These are phyloP conservation scores for Fusarium musae DNA, from an alignment of 2,329 filamentous ascomycete genomes.

Conservation along the genomic window DNA sequence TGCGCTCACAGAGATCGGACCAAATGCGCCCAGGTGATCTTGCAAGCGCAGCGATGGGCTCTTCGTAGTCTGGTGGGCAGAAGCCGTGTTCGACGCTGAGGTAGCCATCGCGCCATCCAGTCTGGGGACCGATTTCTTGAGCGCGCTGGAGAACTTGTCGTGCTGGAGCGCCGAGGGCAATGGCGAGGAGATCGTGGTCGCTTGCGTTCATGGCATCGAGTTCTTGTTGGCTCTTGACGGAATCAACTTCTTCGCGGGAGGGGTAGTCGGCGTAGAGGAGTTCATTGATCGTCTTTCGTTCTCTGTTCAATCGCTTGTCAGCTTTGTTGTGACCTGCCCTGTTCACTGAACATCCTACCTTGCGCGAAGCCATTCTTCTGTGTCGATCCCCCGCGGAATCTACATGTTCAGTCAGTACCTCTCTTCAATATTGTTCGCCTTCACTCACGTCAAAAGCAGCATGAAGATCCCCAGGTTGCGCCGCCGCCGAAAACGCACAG, in stretches of 20 bases:
- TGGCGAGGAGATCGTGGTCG: slow-evolving; percentile 61
- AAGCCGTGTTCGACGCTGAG: slow-evolving; percentile 60
- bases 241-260: slow-evolving; percentile 52
- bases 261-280: slow-evolving; percentile 59
- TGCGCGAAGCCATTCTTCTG: slow-evolving; percentile 58
- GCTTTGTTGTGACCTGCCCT: neutral
- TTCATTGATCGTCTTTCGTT: slow-evolving; percentile 60
- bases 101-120: slow-evolving; percentile 61
- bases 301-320: slow-evolving; percentile 37
- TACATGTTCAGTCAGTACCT: slow-evolving; percentile 9
- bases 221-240: slow-evolving; percentile 51
- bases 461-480: slow-evolving; percentile 35
- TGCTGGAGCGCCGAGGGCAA: slow-evolving; percentile 64
- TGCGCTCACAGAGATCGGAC: slow-evolving; percentile 64
- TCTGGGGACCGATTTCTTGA: slow-evolving; percentile 61
- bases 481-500: slow-evolving; percentile 30
- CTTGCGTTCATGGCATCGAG: slow-evolving; percentile 60
- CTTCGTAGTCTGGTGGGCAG: slow-evolving; percentile 62
- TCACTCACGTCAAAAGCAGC: slow-evolving; percentile 36
- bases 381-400: slow-evolving; percentile 59
- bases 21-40: slow-evolving; percentile 64
- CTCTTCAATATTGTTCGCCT: fast-evolving
- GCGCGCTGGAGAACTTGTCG: slow-evolving; percentile 64
- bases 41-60: slow-evolving; percentile 56
- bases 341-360: slow-evolving; percentile 27